phyloP scores from a whole-genome alignment of 2,329 filamentous ascomycete genomes.

The Keithomyces neogunnii region DNA sequence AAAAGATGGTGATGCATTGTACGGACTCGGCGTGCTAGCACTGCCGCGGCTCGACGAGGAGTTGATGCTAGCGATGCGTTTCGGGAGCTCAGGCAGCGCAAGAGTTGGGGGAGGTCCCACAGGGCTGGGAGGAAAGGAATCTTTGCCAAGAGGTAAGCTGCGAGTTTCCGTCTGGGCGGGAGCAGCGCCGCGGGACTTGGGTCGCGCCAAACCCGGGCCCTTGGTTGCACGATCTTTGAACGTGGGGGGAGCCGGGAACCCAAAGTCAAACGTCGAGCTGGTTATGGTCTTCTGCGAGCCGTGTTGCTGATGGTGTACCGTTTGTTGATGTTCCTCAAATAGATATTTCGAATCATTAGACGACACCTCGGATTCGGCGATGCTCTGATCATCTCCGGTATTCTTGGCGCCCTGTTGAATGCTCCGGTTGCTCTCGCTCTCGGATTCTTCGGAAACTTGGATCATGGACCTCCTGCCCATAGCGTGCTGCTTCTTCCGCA shows the following conservation, averaged over 20 bases:
- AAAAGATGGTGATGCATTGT: slow-evolving; percentile 17
- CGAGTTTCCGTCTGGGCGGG: neutral
- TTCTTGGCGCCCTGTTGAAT: slow-evolving; percentile 5
- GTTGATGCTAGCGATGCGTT: neutral
- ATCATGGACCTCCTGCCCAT: slow-evolving; percentile 41
- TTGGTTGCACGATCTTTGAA: neutral
- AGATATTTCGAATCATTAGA: neutral
- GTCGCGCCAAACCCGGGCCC: neutral
- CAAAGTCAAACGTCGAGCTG: slow-evolving; percentile 22
- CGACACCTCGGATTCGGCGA: neutral
- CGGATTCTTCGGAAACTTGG: slow-evolving; percentile 29
- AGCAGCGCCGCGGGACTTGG: neutral
- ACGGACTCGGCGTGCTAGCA: slow-evolving; percentile 14
- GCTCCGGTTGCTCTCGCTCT: neutral
- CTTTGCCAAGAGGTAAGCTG: neutral
- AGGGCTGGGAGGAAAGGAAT: neutral
- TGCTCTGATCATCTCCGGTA: neutral
- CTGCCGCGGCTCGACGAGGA: slow-evolving; percentile 1
- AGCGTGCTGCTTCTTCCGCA: slow-evolving; percentile 47
- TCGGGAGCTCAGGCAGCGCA: slow-evolving; percentile 5
- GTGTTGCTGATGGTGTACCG: slow-evolving; percentile 15
- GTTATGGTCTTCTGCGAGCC: slow-evolving; percentile 22
- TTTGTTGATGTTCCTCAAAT: neutral
- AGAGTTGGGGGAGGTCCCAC: slow-evolving; percentile 4
- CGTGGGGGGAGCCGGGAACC: slow-evolving; percentile 25